phyloP scores from a whole-genome alignment of 1,139 yeast species.

The Sugiyamaella pinicola region DNA sequence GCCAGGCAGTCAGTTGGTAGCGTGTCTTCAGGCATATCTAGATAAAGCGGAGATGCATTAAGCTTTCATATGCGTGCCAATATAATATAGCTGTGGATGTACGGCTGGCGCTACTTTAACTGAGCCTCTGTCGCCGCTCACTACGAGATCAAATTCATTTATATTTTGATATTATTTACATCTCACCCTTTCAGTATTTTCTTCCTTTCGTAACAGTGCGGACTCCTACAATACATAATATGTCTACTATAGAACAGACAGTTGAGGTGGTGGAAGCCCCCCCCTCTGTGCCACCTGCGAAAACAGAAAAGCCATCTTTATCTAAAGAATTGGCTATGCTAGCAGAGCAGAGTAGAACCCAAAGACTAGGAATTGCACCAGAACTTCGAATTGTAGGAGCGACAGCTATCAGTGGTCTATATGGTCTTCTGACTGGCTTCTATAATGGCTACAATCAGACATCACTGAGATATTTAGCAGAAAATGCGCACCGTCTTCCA shows the following conservation, averaged over 20 bases:
- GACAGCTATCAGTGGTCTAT: conserved; percentile 43
- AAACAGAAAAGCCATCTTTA: background rate
- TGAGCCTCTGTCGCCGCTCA: background rate
- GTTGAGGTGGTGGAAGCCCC: background rate
- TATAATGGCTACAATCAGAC: conserved; percentile 59
- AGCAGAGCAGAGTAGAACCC: conserved; percentile 22
- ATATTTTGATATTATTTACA: too few relatives aligned
- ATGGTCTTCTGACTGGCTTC: conserved; percentile 68
- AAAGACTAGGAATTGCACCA: conserved; percentile 48
- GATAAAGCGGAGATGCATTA: too few relatives aligned
- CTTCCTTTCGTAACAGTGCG: too few relatives aligned
- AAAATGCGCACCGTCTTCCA: conserved; percentile 82
- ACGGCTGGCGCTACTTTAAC: background rate
- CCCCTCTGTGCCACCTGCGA: background rate
- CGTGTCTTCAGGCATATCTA: too few relatives aligned
- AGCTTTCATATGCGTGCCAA: background rate
- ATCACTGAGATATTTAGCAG: conserved; percentile 67
- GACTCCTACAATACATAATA: too few relatives aligned
- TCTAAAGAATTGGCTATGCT: conserved; percentile 9
- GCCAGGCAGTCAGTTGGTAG: too few relatives aligned
- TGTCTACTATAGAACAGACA: conserved; percentile 1
- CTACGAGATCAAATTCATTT: too few relatives aligned
- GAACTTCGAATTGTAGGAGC: conserved; percentile 45
- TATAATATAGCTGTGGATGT: background rate
- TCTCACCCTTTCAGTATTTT: too few relatives aligned